Evolutionary conservation across 2,329 filamentous ascomycete genomes (phyloP).

Genomic region (Fusarium sp.): DNA sequence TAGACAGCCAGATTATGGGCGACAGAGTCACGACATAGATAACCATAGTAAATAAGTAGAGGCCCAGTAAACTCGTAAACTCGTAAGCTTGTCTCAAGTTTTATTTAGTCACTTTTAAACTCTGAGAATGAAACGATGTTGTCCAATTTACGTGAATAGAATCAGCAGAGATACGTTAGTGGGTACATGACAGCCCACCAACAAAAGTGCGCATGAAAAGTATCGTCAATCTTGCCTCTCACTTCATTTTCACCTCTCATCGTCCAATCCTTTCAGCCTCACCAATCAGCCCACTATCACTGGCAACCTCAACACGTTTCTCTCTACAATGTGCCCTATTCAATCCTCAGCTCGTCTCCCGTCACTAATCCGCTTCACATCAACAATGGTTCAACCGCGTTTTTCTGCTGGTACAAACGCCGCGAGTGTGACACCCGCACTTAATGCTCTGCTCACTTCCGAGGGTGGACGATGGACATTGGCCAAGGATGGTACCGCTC

Average conservation of each 20-base stretch:
- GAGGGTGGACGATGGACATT: conserved; percentile 63
- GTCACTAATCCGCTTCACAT: conserved; percentile 21
- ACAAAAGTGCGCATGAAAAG: background rate
- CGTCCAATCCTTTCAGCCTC: conserved; percentile 26
- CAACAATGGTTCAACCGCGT: conserved; percentile 50
- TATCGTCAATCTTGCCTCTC: conserved; percentile 28
- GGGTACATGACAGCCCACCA: conserved; percentile 1
- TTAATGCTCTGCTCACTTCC: conserved; percentile 57
- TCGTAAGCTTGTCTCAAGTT: background rate
- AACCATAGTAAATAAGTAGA: background rate
- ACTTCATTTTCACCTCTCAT: conserved; percentile 26
- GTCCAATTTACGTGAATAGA: background rate
- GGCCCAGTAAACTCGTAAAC: background rate
- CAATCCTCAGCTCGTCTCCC: conserved; percentile 18
- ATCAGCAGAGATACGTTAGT: conserved; percentile 4
- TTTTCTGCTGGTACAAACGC: conserved; percentile 63
- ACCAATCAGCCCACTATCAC: conserved; percentile 4
- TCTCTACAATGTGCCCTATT: conserved; percentile 32
- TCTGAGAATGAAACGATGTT: background rate
- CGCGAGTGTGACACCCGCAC: conserved; percentile 50
- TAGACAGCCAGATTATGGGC: no score
- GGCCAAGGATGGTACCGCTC: conserved; percentile 62
- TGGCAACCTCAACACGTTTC: conserved; percentile 5
- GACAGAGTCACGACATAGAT: background rate
- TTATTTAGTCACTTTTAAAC: background rate